phyloP scores from a whole-genome alignment of 139 green algal species.

The Coccomyxa sp. region DNA sequence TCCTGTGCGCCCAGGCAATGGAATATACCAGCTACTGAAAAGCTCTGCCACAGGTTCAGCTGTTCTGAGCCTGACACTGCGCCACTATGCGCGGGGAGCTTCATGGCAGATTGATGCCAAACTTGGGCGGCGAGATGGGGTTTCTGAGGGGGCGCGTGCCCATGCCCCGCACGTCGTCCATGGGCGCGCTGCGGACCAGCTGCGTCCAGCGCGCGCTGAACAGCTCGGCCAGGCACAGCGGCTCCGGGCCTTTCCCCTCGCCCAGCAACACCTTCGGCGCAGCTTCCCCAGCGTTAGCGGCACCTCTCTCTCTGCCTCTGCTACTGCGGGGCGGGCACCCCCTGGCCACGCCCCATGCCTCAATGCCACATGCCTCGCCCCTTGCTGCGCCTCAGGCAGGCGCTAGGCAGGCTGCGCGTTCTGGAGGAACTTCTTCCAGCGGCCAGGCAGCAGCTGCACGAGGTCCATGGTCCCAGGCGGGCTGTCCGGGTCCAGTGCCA shows the following conservation, averaged over 20 bases:
- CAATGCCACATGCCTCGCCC: too few relatives aligned
- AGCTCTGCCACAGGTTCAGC: too few relatives aligned
- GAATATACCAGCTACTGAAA: too few relatives aligned
- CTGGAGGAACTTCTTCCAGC: conserved; percentile 86
- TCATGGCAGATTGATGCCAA: neutral
- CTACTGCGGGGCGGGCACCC: too few relatives aligned
- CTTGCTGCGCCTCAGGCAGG: conserved; percentile 26
- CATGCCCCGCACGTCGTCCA: conserved; percentile 55
- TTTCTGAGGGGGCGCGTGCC: conserved; percentile 8
- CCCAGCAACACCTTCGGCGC: conserved; percentile 48
- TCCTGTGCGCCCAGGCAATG: too few relatives aligned
- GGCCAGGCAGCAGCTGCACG: conserved; percentile 73
- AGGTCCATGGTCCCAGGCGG: conserved; percentile 59
- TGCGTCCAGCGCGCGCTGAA: conserved; percentile 81
- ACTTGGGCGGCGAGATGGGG: neutral
- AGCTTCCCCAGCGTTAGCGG: too few relatives aligned
- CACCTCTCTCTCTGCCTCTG: too few relatives aligned
- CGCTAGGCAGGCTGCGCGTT: conserved; percentile 61
- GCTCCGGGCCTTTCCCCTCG: conserved; percentile 30
- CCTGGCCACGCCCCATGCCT: too few relatives aligned
- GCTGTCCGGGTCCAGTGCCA: conserved; percentile 37
- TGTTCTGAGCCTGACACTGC: too few relatives aligned
- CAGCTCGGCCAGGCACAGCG: conserved; percentile 71
- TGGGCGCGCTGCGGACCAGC: conserved; percentile 78
- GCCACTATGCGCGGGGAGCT: too few relatives aligned